phyloP scores from a whole-genome alignment of 1,139 yeast genomes.

The Yamadazyma diddensiae region DNA sequence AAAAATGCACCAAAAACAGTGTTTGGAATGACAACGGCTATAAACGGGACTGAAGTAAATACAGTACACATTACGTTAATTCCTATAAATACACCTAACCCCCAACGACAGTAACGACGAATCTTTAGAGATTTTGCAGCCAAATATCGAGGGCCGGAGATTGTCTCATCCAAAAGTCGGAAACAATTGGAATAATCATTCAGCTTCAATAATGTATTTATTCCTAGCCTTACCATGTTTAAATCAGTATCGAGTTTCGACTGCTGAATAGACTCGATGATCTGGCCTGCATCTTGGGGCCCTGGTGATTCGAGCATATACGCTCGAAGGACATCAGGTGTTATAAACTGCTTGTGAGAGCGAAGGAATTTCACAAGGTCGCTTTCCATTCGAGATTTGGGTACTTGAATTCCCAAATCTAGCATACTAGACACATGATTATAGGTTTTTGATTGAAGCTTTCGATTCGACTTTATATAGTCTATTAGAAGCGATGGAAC shows the following conservation, averaged over 20 bases:
- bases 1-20: constrained; percentile 1
- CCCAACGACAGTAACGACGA: no score
- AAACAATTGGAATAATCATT: constrained; percentile 36
- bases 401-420: background rate
- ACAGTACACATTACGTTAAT: constrained; percentile 1
- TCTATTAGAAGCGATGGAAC: constrained; percentile 16
- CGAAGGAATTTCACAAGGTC: constrained; percentile 1
- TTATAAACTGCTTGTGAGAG: background rate
- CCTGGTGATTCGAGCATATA: constrained; percentile 23
- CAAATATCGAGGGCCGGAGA: no score
- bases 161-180: constrained; percentile 28
- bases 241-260: background rate
- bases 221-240: constrained; percentile 17
- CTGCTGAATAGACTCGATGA: constrained; percentile 14
- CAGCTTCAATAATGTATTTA: constrained; percentile 23
- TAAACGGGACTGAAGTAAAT: background rate
- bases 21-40: constrained; percentile 1
- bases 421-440: background rate
- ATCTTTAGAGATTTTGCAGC: no score
- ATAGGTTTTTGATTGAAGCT: constrained; percentile 10
- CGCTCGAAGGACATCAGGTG: constrained; percentile 6
- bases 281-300: constrained; percentile 18
- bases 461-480: constrained; percentile 24
- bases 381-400: background rate
- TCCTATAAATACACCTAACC: no score